Conservation (phyloP, 2,329 filamentous ascomycete species). For the Fusarium foetens region DNA sequence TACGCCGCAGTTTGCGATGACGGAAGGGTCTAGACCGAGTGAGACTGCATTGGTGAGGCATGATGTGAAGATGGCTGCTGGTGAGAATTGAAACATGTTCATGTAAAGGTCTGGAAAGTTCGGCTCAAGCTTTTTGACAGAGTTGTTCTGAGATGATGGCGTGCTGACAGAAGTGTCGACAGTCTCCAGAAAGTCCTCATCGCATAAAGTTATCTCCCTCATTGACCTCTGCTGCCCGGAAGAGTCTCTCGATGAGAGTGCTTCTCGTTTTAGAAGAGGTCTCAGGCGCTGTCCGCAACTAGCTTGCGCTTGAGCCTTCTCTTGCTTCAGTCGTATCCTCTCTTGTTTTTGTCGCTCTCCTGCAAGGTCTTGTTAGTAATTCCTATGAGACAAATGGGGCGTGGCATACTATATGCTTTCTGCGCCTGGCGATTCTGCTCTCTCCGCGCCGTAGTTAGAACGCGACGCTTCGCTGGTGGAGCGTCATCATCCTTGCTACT, state of each 20-base stretch:
- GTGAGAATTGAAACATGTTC: conserved; percentile 33
- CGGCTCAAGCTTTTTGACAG: not conserved
- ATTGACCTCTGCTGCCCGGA: rapidly evolving
- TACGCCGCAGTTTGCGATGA: conserved; percentile 21
- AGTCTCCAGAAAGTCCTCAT: not conserved
- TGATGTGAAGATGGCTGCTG: conserved; percentile 35
- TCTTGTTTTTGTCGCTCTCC: conserved; percentile 36
- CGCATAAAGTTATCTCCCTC: rapidly evolving
- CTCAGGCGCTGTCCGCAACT: not conserved
- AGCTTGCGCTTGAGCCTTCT: not conserved
- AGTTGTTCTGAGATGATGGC: no score
- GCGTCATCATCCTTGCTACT: not conserved
- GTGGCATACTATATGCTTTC: conserved; percentile 34
- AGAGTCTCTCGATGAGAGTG: rapidly evolving
- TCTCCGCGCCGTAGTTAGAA: conserved; percentile 36
- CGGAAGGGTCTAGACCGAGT: conserved; percentile 24
- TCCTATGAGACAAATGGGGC: rapidly evolving
- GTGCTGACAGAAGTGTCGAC: not conserved
- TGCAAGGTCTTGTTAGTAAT: not conserved
- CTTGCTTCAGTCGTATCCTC: not conserved
- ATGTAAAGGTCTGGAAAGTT: conserved; percentile 13
- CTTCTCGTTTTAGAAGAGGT: not conserved
- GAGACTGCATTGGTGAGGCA: conserved; percentile 35
- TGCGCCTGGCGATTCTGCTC: conserved; percentile 44
- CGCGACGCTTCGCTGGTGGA: conserved; percentile 10